Conservation (phyloP, 768 basidiomycete species). For the Tricholoma sp. region DNA sequence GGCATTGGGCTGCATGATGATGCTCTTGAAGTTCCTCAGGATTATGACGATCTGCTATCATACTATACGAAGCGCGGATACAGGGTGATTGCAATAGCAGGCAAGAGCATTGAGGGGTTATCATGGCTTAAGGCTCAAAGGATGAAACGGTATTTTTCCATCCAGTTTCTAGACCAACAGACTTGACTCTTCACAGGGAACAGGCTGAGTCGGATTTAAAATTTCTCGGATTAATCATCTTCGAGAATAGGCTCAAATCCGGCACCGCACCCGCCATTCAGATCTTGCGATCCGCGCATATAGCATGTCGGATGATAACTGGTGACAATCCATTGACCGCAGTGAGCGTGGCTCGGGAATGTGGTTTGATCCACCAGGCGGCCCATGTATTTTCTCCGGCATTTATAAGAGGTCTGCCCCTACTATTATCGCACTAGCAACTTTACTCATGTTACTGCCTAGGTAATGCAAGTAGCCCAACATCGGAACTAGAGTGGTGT, state of each 20-base stretch:
- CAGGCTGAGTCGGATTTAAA: constrained; percentile 88
- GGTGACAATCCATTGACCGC: constrained; percentile 97
- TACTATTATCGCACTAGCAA: background rate
- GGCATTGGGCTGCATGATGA: constrained; percentile 3
- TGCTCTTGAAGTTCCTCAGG: constrained; percentile 70
- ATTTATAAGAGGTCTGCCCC: constrained; percentile 65
- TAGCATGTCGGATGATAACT: constrained; percentile 96
- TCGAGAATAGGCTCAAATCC: constrained; percentile 95
- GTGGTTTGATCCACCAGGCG: constrained; percentile 80
- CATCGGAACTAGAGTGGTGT: constrained; percentile 79
- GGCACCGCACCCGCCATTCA: constrained; percentile 90
- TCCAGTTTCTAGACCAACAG: background rate
- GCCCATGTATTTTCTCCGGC: constrained; percentile 84
- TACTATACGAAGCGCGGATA: constrained; percentile 97
- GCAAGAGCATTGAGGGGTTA: constrained; percentile 88
- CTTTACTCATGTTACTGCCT: background rate
- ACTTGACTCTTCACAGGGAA: constrained; percentile 49
- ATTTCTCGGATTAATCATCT: constrained; percentile 94
- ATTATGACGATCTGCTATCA: constrained; percentile 93
- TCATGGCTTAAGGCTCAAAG: constrained; percentile 97
- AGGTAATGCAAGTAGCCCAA: constrained; percentile 51
- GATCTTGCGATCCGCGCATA: constrained; percentile 79
- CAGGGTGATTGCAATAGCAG: constrained; percentile 96
- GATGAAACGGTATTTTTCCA: constrained; percentile 72
- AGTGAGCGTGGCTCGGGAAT: constrained; percentile 94